These are phyloP conservation scores for Tribonema minus DNA, from an alignment of 108 stramenopile genomes.

Conservation along the genomic window DNA sequence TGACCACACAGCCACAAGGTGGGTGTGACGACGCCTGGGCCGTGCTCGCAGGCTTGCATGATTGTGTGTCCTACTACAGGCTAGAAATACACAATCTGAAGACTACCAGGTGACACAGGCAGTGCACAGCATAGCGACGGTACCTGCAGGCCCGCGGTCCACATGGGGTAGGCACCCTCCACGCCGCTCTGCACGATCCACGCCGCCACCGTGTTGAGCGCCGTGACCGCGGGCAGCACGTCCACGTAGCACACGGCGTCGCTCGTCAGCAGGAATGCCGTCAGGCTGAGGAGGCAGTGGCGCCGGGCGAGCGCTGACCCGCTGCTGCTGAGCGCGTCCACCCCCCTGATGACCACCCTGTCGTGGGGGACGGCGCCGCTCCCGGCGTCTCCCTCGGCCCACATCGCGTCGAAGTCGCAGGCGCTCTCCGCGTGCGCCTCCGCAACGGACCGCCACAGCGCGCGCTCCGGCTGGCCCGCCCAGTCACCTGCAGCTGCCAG, in stretches of 20 bases:
- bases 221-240: conserved; percentile 5
- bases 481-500: background rate
- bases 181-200: conserved; percentile 32
- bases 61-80: conserved; percentile 5
- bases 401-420: background rate
- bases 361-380: background rate
- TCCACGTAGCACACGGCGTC: conserved; percentile 19
- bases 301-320: background rate
- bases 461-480: background rate
- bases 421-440: background rate
- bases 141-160: conserved; percentile 18
- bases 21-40: background rate
- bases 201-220: conserved; percentile 18
- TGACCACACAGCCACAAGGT: background rate
- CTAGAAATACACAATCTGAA: no score
- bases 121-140: no score
- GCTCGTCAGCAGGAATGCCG: conserved; percentile 10
- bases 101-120: no score
- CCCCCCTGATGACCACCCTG: conserved; percentile 10
- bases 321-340: background rate
- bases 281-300: conserved; percentile 26
- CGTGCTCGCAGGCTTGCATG: background rate
- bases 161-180: conserved; percentile 17
- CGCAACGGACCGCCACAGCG: background rate
- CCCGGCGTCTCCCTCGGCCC: background rate